Base-by-base conservation (phyloP, 805 yeast species). In the Metschnikowia hibisci region DNA sequence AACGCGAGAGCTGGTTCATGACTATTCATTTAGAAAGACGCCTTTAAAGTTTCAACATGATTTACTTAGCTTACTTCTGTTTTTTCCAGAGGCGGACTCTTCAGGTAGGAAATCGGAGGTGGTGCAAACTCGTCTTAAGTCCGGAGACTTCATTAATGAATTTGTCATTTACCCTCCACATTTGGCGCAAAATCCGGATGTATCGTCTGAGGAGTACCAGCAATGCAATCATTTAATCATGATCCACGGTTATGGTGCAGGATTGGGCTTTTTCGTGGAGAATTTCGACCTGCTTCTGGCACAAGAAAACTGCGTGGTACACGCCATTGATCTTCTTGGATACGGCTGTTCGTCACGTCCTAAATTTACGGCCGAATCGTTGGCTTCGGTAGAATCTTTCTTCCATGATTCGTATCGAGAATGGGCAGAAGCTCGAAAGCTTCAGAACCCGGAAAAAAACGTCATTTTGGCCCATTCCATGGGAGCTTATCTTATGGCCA, bases 261-360 rank as follows among this genome's bases (percentile, higher is more conserved):
- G 76, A 1, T 55, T 70, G n/a, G 74, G 76, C 3, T 62, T 69
- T 39, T 70, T 52, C 56, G n/a, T 75, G 55, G 60, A 72, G 45
- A 66, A 66, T 36, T 67, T 68, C 27, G 60, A 60, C n/a, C 58
- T 44, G 2, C 44, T 69, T 3, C 40, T 52, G 30, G 18, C 44
- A 8, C 39, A 45, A 28, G 66, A 75, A 23, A 66, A 74, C 32
- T 85, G 93, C 85, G 76, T 82, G 43, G 70, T 90, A 34, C 96
- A 88, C 65, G 86, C 96, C 0, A 75, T 91, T 3, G 99, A 91
- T 58, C 65, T 90, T 43, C 74, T 88, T 2, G 99, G 99, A 0
- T 91, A 86, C 63, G 99, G 98, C 1, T 80, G 87, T 44, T 85
- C 95, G 0, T 78, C 95, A 1, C 73, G 98, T 49, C 95, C 95